Percentiles rank a stretch among this genome's conserved stretches.
Conservation (phyloP, 495 filamentous ascomycete genomes). For the Schizothecium vesticola region DNA sequence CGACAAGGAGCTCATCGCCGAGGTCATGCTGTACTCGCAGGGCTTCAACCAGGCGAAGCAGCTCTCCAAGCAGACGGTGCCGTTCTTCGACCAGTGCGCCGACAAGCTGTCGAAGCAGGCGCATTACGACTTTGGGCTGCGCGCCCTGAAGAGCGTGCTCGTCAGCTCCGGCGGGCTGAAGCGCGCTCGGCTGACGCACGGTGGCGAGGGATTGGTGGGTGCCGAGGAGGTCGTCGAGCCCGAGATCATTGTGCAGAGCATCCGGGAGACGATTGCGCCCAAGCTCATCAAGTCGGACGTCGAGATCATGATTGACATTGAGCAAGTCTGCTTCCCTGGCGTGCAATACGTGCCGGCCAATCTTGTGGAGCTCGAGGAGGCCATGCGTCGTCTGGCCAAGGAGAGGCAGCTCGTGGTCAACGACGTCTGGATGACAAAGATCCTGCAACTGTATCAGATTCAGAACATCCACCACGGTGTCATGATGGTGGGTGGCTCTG, state of each 20-base stretch:
- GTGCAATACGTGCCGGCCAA: conserved; percentile 89
- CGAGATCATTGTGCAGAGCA: conserved; percentile 98
- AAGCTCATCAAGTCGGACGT: conserved; percentile 92
- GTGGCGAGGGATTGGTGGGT: conserved; percentile 46
- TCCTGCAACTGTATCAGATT: conserved; percentile 94
- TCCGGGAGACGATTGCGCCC: conserved; percentile 95
- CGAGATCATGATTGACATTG: conserved; percentile 77
- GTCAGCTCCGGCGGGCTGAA: conserved; percentile 96
- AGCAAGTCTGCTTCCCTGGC: conserved; percentile 82
- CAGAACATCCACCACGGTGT: conserved; percentile 97
- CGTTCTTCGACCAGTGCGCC: conserved; percentile 92
- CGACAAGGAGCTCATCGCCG: conserved; percentile 97
- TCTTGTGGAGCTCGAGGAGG: conserved; percentile 67
- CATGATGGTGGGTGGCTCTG: conserved; percentile 98
- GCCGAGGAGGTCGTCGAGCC: conserved; percentile 78
- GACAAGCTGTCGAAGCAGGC: conserved; percentile 84
- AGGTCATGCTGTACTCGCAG: conserved; percentile 99
- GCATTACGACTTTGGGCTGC: conserved; percentile 97
- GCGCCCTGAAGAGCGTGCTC: conserved; percentile 96
- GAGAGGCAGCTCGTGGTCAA: conserved; percentile 82
- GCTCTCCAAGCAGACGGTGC: conserved; percentile 88
- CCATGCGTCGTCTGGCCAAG: conserved; percentile 74
- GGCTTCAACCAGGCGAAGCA: conserved; percentile 94
- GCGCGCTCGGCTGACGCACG: conserved; percentile 64
- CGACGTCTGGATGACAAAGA: conserved; percentile 94